Conservation (phyloP, 2,329 filamentous ascomycete species). For the Ophioceras dolichostomum region DNA sequence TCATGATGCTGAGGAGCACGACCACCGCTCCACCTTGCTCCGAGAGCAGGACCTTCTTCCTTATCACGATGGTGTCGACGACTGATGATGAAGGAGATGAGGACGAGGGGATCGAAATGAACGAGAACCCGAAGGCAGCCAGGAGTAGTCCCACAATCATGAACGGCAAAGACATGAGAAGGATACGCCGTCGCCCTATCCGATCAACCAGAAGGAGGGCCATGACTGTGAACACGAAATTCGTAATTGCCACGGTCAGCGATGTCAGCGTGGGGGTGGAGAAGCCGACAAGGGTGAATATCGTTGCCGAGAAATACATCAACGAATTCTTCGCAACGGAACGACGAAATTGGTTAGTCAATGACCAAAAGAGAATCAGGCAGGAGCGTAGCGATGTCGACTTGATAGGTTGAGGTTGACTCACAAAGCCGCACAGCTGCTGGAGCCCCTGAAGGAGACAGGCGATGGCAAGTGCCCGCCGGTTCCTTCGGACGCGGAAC, state of each 20-base stretch:
- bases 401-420: constrained; percentile 16
- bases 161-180: constrained; percentile 72
- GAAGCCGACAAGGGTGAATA: constrained; percentile 69
- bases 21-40: constrained; percentile 29
- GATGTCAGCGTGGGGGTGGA: constrained; percentile 67
- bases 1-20: constrained; percentile 63
- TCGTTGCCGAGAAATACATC: constrained; percentile 84
- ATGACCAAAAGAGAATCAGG: not conserved
- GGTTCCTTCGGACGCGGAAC: constrained; percentile 46
- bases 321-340: constrained; percentile 53
- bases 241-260: constrained; percentile 66
- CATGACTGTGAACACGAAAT: constrained; percentile 66
- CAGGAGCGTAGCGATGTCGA: too few relatives aligned
- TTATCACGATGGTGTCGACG: not conserved
- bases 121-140: constrained; percentile 61
- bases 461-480: constrained; percentile 69
- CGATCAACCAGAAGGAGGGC: constrained; percentile 69
- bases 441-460: constrained; percentile 80
- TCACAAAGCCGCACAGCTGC: constrained; percentile 74
- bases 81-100: constrained; percentile 9
- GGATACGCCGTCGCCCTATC: constrained; percentile 65
- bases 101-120: constrained; percentile 33
- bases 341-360: not conserved
- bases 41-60: too few relatives aligned
- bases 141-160: constrained; percentile 65